Base-by-base conservation (phyloP, 768 basidiomycete species). In the Kwoniella botswanensis region DNA sequence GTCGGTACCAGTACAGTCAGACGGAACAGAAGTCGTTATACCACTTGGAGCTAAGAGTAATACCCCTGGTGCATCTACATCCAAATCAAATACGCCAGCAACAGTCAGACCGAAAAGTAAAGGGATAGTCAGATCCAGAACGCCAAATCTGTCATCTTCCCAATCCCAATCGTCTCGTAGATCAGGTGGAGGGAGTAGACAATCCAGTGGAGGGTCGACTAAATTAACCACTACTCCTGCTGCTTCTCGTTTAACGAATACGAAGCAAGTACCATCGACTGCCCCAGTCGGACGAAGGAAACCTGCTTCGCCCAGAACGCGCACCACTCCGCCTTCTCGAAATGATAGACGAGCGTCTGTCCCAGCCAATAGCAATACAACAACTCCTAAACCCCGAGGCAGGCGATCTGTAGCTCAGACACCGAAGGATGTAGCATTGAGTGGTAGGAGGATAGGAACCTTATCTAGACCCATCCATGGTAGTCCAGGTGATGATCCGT, bases 401-500 rank as follows among this genome's bases (percentile, higher is more conserved):
- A 60, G 71, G 41, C 59, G 57, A 24, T 63, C 67, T 26, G 26
- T 59, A 35, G 60, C 57, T 35, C 66, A 67, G 65, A 72, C 71
- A 4, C 71, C 71, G 1, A 56, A 44, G 21, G 63, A 58, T 29
- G 13, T 57, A 24, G 71, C 71, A 6, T 57, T 72, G 9, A 64
- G 67, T 26, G 68, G 68, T 5, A 70, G 68, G 35, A 72, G 55
- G 43, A 18, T 72, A 10, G 71, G 71, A 17, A 60, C 64, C 17
- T n/a, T 68, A 12, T 26, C 67, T 4, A 63, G 46, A 58, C 71
- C 71, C 24, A 72, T 72, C 13, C 61, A 65, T n/a, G 71, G 71
- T 1, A 68, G 67, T 70, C 72, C 72, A 6, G 65, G 68, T 12
- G 72, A 73, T 29, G 72, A 73, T 65, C 72, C 72, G 2, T 52